These are phyloP conservation scores for Xerocomus spinulosus DNA, from an alignment of 768 basidiomycete species.

Conservation along the genomic window DNA sequence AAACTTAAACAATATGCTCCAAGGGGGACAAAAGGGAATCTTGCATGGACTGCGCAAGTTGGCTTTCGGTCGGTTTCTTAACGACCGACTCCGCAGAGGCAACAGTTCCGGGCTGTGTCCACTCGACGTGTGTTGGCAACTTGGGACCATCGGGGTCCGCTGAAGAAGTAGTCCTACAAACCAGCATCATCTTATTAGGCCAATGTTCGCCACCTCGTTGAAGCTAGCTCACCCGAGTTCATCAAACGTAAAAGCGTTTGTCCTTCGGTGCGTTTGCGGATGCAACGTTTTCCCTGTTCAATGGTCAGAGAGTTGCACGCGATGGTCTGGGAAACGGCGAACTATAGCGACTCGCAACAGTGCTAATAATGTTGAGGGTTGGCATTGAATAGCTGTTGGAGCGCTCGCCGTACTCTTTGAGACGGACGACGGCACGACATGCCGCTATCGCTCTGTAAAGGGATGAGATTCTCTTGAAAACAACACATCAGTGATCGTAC, in stretches of 20 bases:
- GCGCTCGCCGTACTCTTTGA: slow-evolving; percentile 48
- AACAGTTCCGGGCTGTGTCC: slow-evolving; percentile 2
- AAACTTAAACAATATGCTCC: no score
- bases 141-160: slow-evolving; percentile 9
- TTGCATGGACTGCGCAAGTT: background rate
- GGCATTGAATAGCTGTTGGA: slow-evolving; percentile 14
- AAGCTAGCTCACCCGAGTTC: slow-evolving; percentile 13
- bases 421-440: slow-evolving; percentile 61
- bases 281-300: slow-evolving; percentile 13
- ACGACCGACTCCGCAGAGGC: slow-evolving; percentile 3
- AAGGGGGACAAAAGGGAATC: slow-evolving; percentile 3
- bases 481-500: slow-evolving; percentile 32
- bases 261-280: slow-evolving; percentile 5
- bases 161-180: slow-evolving; percentile 9
- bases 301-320: slow-evolving; percentile 1
- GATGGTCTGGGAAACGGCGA: background rate
- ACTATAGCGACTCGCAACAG: slow-evolving; percentile 19
- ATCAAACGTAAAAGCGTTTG: slow-evolving; percentile 16
- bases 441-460: slow-evolving; percentile 39
- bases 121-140: slow-evolving; percentile 16
- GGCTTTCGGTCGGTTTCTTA: slow-evolving; percentile 5
- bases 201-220: background rate
- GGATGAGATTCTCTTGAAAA: slow-evolving; percentile 3
- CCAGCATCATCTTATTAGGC: background rate
- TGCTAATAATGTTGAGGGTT: slow-evolving; percentile 21